These are phyloP conservation scores for Ogataea philodendri DNA, from an alignment of 805 yeast genomes.

Conservation along the genomic window DNA sequence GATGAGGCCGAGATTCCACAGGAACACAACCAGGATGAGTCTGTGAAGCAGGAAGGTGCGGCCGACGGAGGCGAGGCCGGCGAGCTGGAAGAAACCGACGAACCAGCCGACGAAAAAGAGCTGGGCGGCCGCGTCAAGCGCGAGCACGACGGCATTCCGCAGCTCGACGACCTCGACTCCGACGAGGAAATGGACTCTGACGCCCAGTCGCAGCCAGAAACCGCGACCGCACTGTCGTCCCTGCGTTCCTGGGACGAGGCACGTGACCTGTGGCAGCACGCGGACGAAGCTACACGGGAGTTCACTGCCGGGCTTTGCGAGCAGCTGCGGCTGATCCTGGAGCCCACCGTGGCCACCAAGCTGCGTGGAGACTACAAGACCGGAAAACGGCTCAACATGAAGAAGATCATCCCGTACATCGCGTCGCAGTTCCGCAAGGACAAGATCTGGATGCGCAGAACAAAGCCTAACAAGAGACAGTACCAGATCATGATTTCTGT, in stretches of 20 bases:
- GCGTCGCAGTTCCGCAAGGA: conserved; percentile 97
- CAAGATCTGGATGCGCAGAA: conserved; percentile 96
- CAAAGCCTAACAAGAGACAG: conserved; percentile 95
- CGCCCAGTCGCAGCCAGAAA: conserved; percentile 3
- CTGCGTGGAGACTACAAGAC: conserved; percentile 94
- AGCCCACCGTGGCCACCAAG: conserved; percentile 96
- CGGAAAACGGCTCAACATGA: conserved; percentile 96
- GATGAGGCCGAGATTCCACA: conserved; percentile 79
- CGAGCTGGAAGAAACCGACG: conserved; percentile 21
- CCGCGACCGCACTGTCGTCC: conserved; percentile 17
- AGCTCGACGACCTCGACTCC: conserved; percentile 30
- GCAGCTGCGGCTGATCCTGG: conserved; percentile 86
- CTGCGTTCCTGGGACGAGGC: conserved; percentile 53
- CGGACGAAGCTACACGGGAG: conserved; percentile 85
- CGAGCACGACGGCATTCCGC: conserved; percentile 48
- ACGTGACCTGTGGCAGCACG: conserved; percentile 73
- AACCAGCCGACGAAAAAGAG: conserved; percentile 1
- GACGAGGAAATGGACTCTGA: conserved; percentile 33
- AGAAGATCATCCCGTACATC: conserved; percentile 94
- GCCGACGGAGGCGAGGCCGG: conserved; percentile 34
- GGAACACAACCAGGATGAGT: too few relatives aligned
- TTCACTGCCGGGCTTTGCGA: conserved; percentile 85
- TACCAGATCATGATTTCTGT: conserved; percentile 97
- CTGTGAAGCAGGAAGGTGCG: conserved; percentile 14
- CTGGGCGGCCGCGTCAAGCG: conserved; percentile 27